Base-by-base conservation (phyloP, 805 yeast species). In the Kregervanrija fluxuum region DNA sequence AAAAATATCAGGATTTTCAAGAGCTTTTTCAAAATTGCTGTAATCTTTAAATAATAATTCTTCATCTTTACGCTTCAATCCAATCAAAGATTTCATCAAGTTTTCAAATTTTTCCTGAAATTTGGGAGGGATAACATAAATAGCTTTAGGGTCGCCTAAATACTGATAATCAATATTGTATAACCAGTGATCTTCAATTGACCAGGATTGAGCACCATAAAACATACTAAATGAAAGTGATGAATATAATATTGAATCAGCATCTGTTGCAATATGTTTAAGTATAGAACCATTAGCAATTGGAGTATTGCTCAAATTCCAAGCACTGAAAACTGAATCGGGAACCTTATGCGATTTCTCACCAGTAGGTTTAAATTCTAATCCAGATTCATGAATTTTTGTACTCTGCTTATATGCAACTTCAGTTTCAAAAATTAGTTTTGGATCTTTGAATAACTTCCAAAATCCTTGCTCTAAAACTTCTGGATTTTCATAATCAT, bases 91-190 rank as follows among this genome's bases (percentile, higher is more conserved):
- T 36, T 43, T 37, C n/a, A 72, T 36, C 12, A 76, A 55, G 2
- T 47, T 41, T 54, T 82, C 86, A 54, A 74, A 81, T 45, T 71
- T 72, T 2, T 60, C 69, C 43, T 71, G 70, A 42, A 76, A 77
- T 53, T 67, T 65, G 12, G 80, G 82, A 0, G 82, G 74, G n/a
- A 83, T 69, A 44, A 80, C 71, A 48, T 77, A 80, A 85, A 87
- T 80, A 14, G 74, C 54, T 54, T 73, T 75, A 11, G 67, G 54
- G 6, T 74, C 74, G 2, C 89, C 90, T 40, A 68, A 51, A 49
- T 77, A 79, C 38, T 71, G 75, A 48, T 71, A 81, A 54, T 77
- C 79, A 30, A 72, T 62, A 10, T 66, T 55, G 37, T 78, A 77
- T 2, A 82, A 58, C 57, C 74, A 76, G 48, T 77, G 83, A 50